Evolutionary conservation across 2,329 filamentous ascomycete genomes (phyloP).

Genomic region (Colletotrichum sublineola): DNA sequence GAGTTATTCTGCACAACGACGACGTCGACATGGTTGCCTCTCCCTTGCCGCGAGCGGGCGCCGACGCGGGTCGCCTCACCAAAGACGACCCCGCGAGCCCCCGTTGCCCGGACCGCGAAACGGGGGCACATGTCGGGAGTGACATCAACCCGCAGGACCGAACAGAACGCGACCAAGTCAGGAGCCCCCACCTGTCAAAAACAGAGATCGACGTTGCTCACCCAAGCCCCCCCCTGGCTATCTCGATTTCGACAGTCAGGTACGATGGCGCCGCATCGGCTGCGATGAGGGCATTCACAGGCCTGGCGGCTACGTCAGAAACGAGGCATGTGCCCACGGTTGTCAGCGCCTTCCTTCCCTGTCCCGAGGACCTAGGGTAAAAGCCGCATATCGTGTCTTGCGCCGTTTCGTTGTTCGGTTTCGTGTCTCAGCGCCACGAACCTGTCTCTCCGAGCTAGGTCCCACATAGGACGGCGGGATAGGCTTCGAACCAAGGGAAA

Average conservation of each 20-base stretch:
- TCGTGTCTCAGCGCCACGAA: slow-evolving; percentile 39
- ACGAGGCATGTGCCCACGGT: slow-evolving; percentile 25
- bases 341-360: not conserved
- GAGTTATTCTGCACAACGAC: not conserved
- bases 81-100: slow-evolving; percentile 22
- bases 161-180: slow-evolving; percentile 10
- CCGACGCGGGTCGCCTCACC: slow-evolving; percentile 21
- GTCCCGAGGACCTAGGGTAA: not conserved
- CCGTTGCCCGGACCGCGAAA: slow-evolving; percentile 24
- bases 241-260: slow-evolving; percentile 26
- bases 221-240: not conserved
- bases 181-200: slow-evolving; percentile 19
- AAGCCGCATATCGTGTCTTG: slow-evolving; percentile 20
- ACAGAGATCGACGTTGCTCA: not conserved
- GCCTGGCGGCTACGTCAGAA: slow-evolving; percentile 31
- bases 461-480: not conserved
- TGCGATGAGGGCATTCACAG: slow-evolving; percentile 31
- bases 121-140: slow-evolving; percentile 32
- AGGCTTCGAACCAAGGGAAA: not conserved
- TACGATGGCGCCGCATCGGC: slow-evolving; percentile 25
- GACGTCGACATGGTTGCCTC: not conserved
- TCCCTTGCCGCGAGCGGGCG: slow-evolving; percentile 2
- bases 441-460: not conserved
- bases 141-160: slow-evolving; percentile 36
- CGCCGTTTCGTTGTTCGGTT: slow-evolving; percentile 1